Evolutionary conservation across 1,284 basidiomycete species (phyloP), one percentile per base, ranked within the genome.

Genomic region (Boletellus sp.): DNA sequence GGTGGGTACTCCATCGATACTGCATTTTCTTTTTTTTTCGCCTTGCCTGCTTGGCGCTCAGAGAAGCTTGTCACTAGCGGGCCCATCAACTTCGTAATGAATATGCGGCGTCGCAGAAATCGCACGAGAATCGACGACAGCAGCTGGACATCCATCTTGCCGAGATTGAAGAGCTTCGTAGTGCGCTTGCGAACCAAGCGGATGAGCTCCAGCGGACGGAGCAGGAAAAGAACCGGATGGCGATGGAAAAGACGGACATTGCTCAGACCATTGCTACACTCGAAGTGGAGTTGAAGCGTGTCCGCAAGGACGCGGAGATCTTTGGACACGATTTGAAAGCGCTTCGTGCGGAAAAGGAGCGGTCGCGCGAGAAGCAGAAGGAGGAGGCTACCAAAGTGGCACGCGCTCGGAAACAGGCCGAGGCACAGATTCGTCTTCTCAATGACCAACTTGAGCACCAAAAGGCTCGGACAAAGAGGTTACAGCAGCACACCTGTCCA

Each of bases 321-420:
- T 86, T 85, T 60, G 84, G 84, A 22, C 76, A 73, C n/a, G 89
- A 93, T 61, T 64, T 94, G 47, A 82, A 79, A 53, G 66, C 72
- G 6, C 69, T 91, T 36, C 75, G 78, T 9, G 64, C 64, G 10
- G 84, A 88, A 66, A 86, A 87, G 56, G 83, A 86, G 53, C 78
- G 72, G 43, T 58, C 77, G 38, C 81, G 82, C 48, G 67, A 66
- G 22, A 74, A 69, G 53, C 76, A 79, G 52, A 73, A 69, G 45
- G 77, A 78, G 16, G 80, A 85, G 35, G 61, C 74, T 3, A 49
- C 70, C 34, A 78, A 70, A 51, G 67, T 71, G 5, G 80, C 87
- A 50, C 70, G 83, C 23, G 67, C 73, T 27, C 78, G 74, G 61
- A 87, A 84, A 60, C 84, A 89, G 57, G 67, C 73, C 8, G 78